Percentiles rank a stretch among this genome's conserved stretches.
These are phyloP conservation scores for Fusarium siculi DNA, from an alignment of 2,329 filamentous ascomycete genomes.

Conservation along the genomic window DNA sequence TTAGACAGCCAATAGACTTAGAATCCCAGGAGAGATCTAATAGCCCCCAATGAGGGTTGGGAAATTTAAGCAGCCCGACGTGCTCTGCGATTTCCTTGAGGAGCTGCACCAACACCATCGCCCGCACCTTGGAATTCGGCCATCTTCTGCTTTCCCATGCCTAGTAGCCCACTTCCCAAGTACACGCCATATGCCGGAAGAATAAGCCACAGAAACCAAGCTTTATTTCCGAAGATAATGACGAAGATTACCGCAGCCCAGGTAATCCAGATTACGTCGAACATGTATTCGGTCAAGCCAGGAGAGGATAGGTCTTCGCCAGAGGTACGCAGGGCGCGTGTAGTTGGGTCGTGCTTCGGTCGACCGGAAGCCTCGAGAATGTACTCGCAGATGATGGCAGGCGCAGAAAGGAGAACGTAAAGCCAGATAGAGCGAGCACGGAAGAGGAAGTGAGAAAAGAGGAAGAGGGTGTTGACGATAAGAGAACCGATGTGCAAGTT, in stretches of 20 bases:
- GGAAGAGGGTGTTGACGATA: constrained; percentile 77
- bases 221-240: constrained; percentile 83
- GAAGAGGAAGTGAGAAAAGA: constrained; percentile 76
- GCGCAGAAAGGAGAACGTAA: constrained; percentile 78
- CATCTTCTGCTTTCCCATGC: constrained; percentile 64
- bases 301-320: constrained; percentile 90
- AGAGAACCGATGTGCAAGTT: constrained; percentile 84
- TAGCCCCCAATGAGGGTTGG: constrained; percentile 3
- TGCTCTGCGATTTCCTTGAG: constrained; percentile 64
- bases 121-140: constrained; percentile 56
- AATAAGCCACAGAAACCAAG: constrained; percentile 65
- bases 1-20: constrained; percentile 11
- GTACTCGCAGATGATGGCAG: constrained; percentile 82
- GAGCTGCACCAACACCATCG: constrained; percentile 47
- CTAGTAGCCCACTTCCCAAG: constrained; percentile 64
- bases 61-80: constrained; percentile 60
- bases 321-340: constrained; percentile 74
- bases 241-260: constrained; percentile 82
- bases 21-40: constrained; percentile 2
- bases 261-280: constrained; percentile 95
- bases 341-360: constrained; percentile 74
- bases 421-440: constrained; percentile 71
- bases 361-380: constrained; percentile 87
- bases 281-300: constrained; percentile 97
- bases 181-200: constrained; percentile 67